These are phyloP conservation scores for Caryopteris hybrid DNA, from an alignment of 305 asterid species.

Conservation along the genomic window DNA sequence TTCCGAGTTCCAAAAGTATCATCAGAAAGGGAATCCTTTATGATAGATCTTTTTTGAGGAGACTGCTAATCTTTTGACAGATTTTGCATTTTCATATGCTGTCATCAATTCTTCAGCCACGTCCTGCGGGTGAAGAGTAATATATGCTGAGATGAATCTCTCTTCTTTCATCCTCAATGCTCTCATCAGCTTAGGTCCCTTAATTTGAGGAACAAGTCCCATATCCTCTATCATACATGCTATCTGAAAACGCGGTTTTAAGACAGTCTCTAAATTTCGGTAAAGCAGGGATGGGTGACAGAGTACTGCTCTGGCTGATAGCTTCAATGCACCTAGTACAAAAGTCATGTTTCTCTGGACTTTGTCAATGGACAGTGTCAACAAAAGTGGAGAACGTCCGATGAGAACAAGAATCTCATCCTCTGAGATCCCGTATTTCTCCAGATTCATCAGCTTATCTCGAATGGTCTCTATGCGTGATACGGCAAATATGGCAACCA, in stretches of 20 bases:
- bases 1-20: not conserved
- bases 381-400: conserved; percentile 59
- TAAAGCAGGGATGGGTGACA: conserved; percentile 46
- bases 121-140: conserved; percentile 47
- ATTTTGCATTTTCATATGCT: conserved; percentile 42
- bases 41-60: conserved; percentile 47
- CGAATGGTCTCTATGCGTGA: conserved; percentile 63
- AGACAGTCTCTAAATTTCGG: conserved; percentile 47
- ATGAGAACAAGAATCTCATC: conserved; percentile 52
- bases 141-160: conserved; percentile 48
- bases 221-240: conserved; percentile 64
- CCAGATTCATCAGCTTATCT: conserved; percentile 58
- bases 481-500: conserved; percentile 61
- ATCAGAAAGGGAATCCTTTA: conserved; percentile 67
- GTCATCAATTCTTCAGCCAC: conserved; percentile 45
- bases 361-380: conserved; percentile 66
- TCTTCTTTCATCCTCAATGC: conserved; percentile 76
- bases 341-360: conserved; percentile 85
- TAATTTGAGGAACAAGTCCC: conserved; percentile 61
- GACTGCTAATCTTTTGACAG: conserved; percentile 63
- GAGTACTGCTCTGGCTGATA: conserved; percentile 40
- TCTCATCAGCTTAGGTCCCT: conserved; percentile 48
- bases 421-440: conserved; percentile 64
- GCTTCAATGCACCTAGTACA: conserved; percentile 59
- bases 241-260: conserved; percentile 59